Conservation (phyloP, 2,329 filamentous ascomycete species). For the Colletotrichum navitas region DNA sequence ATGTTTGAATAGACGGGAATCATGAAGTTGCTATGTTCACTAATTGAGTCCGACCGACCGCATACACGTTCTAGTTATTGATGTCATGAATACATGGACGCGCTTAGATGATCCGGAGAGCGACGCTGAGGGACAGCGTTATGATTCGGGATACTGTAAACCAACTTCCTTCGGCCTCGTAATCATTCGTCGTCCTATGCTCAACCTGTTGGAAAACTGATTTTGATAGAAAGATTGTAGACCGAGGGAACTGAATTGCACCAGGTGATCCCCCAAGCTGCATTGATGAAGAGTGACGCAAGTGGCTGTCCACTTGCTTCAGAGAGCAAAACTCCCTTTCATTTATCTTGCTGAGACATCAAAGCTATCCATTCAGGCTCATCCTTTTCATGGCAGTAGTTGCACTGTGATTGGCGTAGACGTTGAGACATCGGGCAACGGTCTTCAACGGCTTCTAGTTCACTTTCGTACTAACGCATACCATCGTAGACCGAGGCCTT, state of each 20-base stretch:
- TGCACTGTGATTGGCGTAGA: constrained; percentile 43
- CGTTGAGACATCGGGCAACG: constrained; percentile 1
- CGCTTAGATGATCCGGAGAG: neutral
- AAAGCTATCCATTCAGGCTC: neutral
- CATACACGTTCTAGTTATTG: neutral
- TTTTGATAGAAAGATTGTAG: neutral
- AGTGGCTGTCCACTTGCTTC: neutral
- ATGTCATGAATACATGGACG: neutral
- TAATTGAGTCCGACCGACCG: no score
- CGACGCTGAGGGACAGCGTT: neutral
- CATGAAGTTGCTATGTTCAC: neutral
- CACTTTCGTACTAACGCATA: neutral
- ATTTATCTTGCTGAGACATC: no score
- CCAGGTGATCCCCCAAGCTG: no score
- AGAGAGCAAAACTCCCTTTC: no score
- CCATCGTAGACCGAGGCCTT: neutral
- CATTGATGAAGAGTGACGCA: neutral
- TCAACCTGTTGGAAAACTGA: neutral
- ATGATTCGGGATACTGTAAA: neutral
- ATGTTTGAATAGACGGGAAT: neutral
- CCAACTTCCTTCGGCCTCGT: neutral
- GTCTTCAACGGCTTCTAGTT: neutral
- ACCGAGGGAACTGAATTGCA: no score
- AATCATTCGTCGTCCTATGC: neutral
- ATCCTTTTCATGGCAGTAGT: constrained; percentile 6